Evolutionary conservation across 108 stramenopile species (phyloP), one percentile per base, ranked within the genome.

Genomic region (Skeletonema tropicum): DNA sequence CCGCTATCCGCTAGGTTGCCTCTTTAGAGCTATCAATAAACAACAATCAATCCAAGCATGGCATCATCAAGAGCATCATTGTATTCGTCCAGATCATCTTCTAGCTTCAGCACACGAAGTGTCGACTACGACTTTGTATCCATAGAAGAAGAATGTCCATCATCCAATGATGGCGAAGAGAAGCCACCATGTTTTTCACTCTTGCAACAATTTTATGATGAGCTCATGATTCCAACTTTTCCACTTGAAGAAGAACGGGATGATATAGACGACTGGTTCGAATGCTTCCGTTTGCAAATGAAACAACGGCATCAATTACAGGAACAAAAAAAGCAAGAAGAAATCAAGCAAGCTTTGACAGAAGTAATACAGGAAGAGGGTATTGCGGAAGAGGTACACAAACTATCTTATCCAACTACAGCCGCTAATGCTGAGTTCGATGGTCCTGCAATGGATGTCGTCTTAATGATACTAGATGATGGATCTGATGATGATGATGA

Each of bases 141-240:
- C 11, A 77, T 77, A 10, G 76, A 77, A 42, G 76, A 71, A 48
- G 70, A 77, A 59, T 77, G 69, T 36, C 30, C 64, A 11, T 48
- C 57, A 14, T 33, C 58, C 21, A 39, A 48, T 46, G 23, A 55
- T 55, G 23, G 52, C 52, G 21, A 21, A 23, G 23, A 55, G n/a
- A 55, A 55, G 23, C 64, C 70, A 39, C 64, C 64, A 21, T 71
- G 76, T 49, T 73, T 80, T 59, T 9, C 38, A 5, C 41, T 87
- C 38, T 52, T 87, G 36, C 59, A 60, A 23, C 71, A 71, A 32
- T 87, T 87, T 48, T 87, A 87, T 45, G 45, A 85, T 14, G 84
- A 87, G 35, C 71, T 85, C 5, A 87, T 87, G 87, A 76, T 85
- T 11, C 74, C 87, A 1, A 74, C 82, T 8, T 87, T 87, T 80